Conservation (phyloP, 257 asterid genomes). For the Nicotiana tabacum region DNA sequence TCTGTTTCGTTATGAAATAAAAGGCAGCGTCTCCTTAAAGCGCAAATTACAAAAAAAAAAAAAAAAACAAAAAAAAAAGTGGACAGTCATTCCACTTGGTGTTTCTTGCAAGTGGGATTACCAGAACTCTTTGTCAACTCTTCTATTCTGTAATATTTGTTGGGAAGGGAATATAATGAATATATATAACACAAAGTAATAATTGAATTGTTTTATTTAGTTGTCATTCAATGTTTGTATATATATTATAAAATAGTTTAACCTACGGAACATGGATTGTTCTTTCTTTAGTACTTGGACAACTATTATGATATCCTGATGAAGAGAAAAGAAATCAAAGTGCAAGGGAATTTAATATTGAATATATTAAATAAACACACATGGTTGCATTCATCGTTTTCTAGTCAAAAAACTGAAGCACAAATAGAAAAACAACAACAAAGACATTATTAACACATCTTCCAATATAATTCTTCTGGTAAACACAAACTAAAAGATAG, state of each 20-base stretch:
- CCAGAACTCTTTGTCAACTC: neutral
- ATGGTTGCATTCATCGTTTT: neutral
- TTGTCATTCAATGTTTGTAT: neutral
- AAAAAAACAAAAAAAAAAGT: neutral
- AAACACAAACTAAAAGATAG: neutral
- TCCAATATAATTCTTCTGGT: neutral
- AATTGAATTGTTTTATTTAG: neutral
- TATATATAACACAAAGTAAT: neutral
- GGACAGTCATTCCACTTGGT: neutral
- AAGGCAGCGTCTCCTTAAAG: too few species aligned
- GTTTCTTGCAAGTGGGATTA: neutral
- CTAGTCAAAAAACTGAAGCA: neutral
- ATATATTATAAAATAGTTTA: neutral
- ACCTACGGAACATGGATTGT: neutral
- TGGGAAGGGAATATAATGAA: neutral
- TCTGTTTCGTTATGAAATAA: too few species aligned
- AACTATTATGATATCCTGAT: neutral
- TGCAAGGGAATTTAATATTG: neutral
- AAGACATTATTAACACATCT: neutral
- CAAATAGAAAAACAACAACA: neutral
- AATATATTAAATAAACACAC: neutral
- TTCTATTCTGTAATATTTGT: neutral
- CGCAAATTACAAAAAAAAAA: too few species aligned
- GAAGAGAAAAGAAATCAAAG: neutral
- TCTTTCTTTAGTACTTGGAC: constrained; percentile 3